Evolutionary conservation across 176 grass and related monocot genomes (phyloP), one percentile per base, ranked within the genome.

Genomic region (Triticum turgidum): DNA sequence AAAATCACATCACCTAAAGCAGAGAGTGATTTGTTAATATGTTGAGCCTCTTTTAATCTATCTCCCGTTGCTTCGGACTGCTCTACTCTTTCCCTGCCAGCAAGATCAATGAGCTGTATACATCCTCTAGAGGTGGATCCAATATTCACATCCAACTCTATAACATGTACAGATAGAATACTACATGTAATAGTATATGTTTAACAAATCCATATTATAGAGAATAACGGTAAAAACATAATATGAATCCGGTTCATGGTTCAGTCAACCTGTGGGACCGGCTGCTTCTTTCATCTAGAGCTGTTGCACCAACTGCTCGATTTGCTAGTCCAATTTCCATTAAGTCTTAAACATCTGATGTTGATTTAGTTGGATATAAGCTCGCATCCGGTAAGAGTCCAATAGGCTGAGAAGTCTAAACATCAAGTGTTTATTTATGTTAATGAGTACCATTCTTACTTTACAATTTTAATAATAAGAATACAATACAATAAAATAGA

Each of bases 281-380:
- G 56, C 97, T 98, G 81, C 97, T 98, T 80, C 94, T 90, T 91
- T 96, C 97, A 77, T 98, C 91, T 29, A 96, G 78, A 38, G 97
- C 90, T 39, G 94, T 98, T 49, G 97, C 90, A 73, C 90, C 94
- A 76, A 96, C 94, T 49, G 93, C 92, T 75, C 96, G 94, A 79
- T 98, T 98, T 61, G 86, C 81, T 68, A 92, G 90, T 70, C 97
- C 97, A 84, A 94, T 92, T 91, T 94, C 92, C 97, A 98, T 98
- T 66, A 98, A 68, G 33, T 96, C 92, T 54, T 96, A 86, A 33
- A 98, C 94, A 85, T 93, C 92, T 21, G 94, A 94, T 20, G 97
- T 98, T 21, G 97, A 96, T 75, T 84, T 91, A 68, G 96, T 93
- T 54, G 80, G 68, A 58, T 96, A 92, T 68, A 94, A 89, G n/a